These are phyloP conservation scores for Myrica gale DNA, from an alignment of 306 rosid genomes.

Conservation along the genomic window DNA sequence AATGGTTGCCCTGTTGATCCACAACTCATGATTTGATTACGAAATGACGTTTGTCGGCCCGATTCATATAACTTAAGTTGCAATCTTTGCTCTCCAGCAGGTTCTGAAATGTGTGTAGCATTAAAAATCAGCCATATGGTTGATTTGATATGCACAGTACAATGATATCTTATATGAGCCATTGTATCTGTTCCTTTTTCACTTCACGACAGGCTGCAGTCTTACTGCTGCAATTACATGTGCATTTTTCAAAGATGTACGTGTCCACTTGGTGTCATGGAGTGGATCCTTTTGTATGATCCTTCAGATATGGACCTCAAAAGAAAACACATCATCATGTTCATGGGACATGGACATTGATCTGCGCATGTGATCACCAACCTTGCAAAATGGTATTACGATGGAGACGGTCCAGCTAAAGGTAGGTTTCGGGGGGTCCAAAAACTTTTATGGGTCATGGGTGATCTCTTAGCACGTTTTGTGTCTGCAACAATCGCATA, in stretches of 20 bases:
- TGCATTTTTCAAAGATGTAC: no score
- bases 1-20: constrained; percentile 34
- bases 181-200: neutral
- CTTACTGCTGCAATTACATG: no score
- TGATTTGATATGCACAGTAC: neutral
- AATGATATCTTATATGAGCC: neutral
- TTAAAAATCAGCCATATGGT: neutral
- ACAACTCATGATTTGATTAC: constrained; percentile 13
- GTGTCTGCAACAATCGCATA: neutral
- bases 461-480: neutral
- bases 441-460: neutral
- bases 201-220: no score
- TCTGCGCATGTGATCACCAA: neutral
- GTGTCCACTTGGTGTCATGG: no score
- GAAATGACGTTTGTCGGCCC: constrained; percentile 19
- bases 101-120: neutral
- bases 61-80: neutral
- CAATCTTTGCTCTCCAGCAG: neutral
- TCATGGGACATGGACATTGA: neutral
- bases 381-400: neutral
- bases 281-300: no score
- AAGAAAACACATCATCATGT: neutral
- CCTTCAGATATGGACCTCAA: no score
- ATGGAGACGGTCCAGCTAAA: constrained; percentile 32
- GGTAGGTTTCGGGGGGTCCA: neutral